A percentile compares a stretch with the other conserved stretches of the same genome.
phyloP scores from a whole-genome alignment of 169 alveolate species.

The Plasmodium gonderi region DNA sequence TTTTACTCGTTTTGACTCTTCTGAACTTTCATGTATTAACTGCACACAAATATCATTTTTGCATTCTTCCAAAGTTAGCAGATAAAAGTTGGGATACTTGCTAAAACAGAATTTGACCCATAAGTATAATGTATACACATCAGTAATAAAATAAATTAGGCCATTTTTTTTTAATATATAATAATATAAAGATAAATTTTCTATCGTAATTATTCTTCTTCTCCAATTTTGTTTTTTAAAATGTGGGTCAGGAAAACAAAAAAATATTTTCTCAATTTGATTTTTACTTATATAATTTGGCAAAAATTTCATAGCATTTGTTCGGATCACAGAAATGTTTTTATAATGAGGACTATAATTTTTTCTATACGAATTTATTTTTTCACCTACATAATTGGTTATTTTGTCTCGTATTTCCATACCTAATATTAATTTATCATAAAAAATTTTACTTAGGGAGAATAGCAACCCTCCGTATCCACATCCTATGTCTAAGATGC shows the following conservation, averaged over 20 bases:
- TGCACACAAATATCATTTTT: constrained; percentile 75
- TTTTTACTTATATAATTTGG: constrained; percentile 88
- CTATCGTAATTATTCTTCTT: constrained; percentile 86
- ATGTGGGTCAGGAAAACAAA: constrained; percentile 94
- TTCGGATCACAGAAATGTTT: constrained; percentile 87
- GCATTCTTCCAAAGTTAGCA: constrained; percentile 60
- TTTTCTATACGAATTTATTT: constrained; percentile 83
- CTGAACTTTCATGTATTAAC: constrained; percentile 76
- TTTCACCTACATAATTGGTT: constrained; percentile 90
- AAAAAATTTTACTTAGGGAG: constrained; percentile 82
- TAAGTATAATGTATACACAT: constrained; percentile 86
- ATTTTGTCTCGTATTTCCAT: constrained; percentile 92
- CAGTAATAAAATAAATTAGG: constrained; percentile 85
- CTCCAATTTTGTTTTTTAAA: constrained; percentile 91
- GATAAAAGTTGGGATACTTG: constrained; percentile 78
- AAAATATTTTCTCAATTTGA: constrained; percentile 87
- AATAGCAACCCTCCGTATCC: constrained; percentile 92
- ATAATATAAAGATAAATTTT: constrained; percentile 83
- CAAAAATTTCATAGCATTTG: constrained; percentile 91
- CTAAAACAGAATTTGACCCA: constrained; percentile 83
- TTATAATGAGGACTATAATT: constrained; percentile 74
- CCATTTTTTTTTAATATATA: constrained; percentile 79
- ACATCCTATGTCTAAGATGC: constrained; percentile 90
- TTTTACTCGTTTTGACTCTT: constrained; percentile 77
- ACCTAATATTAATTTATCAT: constrained; percentile 85